Base-by-base conservation (phyloP, 2,329 filamentous ascomycete species). In the Trichoderma koningiopsis region DNA sequence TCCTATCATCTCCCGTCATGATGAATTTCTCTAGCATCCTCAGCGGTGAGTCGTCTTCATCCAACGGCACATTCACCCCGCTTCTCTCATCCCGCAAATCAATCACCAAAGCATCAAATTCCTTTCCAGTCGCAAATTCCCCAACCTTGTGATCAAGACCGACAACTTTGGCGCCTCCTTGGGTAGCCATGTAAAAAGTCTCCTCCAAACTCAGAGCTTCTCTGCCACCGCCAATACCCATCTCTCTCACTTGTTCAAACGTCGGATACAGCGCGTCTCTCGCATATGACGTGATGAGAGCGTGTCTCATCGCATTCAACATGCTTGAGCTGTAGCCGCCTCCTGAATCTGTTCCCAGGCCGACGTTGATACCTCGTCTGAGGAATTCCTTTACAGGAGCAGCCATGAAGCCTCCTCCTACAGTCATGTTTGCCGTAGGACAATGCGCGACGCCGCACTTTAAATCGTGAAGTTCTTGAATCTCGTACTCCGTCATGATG, bases 1-100 rank as follows among this genome's bases (percentile, higher is more conserved):
- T 90, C 5, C 88, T 80, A 74, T 91, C 88, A 74, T 90, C 88
- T 0, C 87, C 88, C 2, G 87, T 89, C 86, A 90, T 89, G 35
- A 90, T 72, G 70, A 88, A 90, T 79, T 90, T 90, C 68, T 90
- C 87, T 70, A 89, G 86, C 22, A 88, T 78, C 0, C 78, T 83
- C 59, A 76, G 74, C 0, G 79, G 52, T 0, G 77, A 77, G 62
- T 90, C 87, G 0, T 85, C 82, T 71, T 89, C 84, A 71, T 89
- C 84, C 0, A 86, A 73, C 13, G 85, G 83, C 0, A 87, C 83
- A 81, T 87, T 88, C 2, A 85, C 77, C 0, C 84, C 83, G 19
- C 49, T 70, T 2, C 73, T 69, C 2, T 71, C 72, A 2, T 72
- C 68, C 24, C 73, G 73, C 16, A 84, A 81, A 57, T 83, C 80